Base-by-base conservation (phyloP, 768 basidiomycete genomes). In the Pleurotus salmoneostramineus region DNA sequence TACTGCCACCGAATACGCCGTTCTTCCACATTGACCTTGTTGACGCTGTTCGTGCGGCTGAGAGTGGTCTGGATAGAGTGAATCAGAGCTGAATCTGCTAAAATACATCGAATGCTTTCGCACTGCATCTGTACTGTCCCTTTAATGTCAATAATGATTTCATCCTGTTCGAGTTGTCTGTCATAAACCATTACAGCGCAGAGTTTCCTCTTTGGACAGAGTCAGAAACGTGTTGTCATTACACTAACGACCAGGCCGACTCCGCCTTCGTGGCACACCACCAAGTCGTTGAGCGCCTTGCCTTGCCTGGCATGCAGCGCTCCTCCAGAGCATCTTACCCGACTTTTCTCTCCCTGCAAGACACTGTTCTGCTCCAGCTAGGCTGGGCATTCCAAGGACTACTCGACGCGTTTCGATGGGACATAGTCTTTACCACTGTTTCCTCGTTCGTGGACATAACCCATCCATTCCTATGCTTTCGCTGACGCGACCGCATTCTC, bases 11-110 rank as follows among this genome's bases (percentile, higher is more conserved):
- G 6, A 78, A 81, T 40, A 93, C 89, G 5, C 91, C 91, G 6
- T 92, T 86, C 79, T 96, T 98, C 88, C 96, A 98, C 74, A 76
- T 97, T 62, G 95, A 96, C 69, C 73, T 98, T 37, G 71, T 77
- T 34, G 77, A 79, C 2, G 93, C 93, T 40, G 84, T 93, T 42
- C 76, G 72, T 6, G 85, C 86, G 10, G 91, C 89, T 4, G 89
- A 91, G 65, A 70, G 68, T 61, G 76, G 72, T 7, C 56, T 76
- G 48, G 61, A 59, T 46, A 68, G 67, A 11, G 50, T 65, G 15
- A 54, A 43, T 42, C 15, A 37, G 35, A 49, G 5, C 44, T 6
- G 17, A 45, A 6, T 6, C 6, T 40, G 6, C 14, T 40, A 40
- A 40, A 6, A 14, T 40, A 40, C 6, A 40, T n/a, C n/a, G n/a